Evolutionary conservation across 2,329 filamentous ascomycete species (phyloP), one percentile per base, ranked within the genome.

Genomic region (Verticillium tricorpus): DNA sequence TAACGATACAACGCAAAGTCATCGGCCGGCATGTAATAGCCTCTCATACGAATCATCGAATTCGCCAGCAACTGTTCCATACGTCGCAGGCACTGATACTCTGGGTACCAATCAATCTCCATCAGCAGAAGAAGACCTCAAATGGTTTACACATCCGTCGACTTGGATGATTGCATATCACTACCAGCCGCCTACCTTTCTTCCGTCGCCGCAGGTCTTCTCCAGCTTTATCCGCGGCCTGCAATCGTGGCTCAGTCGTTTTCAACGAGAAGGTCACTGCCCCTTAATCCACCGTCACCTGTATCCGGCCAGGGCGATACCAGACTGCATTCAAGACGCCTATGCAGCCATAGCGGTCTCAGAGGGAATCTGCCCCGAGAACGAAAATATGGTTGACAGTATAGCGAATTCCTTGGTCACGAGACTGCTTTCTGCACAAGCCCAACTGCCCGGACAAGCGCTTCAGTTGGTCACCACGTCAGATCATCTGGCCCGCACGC

Each of bases 211-310:
- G 3, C 22, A 45, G 11, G 57, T 25, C 11, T 31, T 45, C 11
- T 39, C 40, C 32, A 34, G 64, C 45, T 62, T 65, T 35, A 54
- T 67, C 59, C 59, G 50, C 31, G 57, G 50, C 7, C 15, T 65
- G 7, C 54, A 60, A 28, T 25, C 28, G 2, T 70, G 69, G 69
- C 61, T 70, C 2, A 40, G 28, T 12, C 60, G 64, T 56, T 70
- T 67, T 65, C 60, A 67, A 50, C 56, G 58, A 14, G 62, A 61
- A 55, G 65, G 65, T 12, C 66, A 61, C 56, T 68, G 64, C 45
- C 63, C 66, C 4, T 69, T 70, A 54, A 69, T 70, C 45, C 69
- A 70, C 56, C 22, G 57, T 5, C 61, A 59, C 15, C 57, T 69
- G 0, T 73, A 73, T 28, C 62, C 64, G 25, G 19, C 45, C 45